Percentiles rank a stretch among this genome's conserved stretches.
phyloP scores from a whole-genome alignment of 2,329 filamentous ascomycete species.

The Aspergillus sclerotialis region DNA sequence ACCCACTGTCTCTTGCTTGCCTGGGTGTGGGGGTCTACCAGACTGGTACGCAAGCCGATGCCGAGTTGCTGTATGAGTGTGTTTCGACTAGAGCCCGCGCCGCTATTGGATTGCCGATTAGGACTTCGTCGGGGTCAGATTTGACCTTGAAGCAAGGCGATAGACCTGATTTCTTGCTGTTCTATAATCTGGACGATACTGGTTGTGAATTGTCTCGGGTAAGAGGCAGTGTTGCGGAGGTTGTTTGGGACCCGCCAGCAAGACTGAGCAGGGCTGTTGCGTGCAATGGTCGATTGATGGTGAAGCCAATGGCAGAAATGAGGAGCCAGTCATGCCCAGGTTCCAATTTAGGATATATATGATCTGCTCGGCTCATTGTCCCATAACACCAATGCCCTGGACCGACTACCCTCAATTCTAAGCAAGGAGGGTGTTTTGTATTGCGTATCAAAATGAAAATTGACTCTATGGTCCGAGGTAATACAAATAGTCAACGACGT shows the following conservation, averaged over 20 bases:
- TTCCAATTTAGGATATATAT: too few species aligned
- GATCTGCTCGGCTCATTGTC: too few species aligned
- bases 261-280: conserved; percentile 21
- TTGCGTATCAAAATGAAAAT: too few species aligned
- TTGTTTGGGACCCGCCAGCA: conserved; percentile 32
- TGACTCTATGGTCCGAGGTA: too few species aligned
- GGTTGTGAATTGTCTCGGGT: conserved; percentile 20
- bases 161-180: conserved; percentile 15
- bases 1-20: conserved; percentile 58
- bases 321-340: not conserved
- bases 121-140: not conserved
- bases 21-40: conserved; percentile 62
- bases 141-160: conserved; percentile 8
- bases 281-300: conserved; percentile 11
- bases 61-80: conserved; percentile 51
- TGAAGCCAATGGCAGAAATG: conserved; percentile 4
- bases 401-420: too few species aligned
- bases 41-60: conserved; percentile 54
- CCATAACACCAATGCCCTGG: too few species aligned
- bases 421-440: too few species aligned
- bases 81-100: conserved; percentile 39
- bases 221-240: conserved; percentile 26
- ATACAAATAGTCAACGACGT: too few species aligned
- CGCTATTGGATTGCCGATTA: conserved; percentile 25
- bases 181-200: conserved; percentile 24